phyloP scores from a whole-genome alignment of 208 protist species.

The Leishmania braziliensis region DNA sequence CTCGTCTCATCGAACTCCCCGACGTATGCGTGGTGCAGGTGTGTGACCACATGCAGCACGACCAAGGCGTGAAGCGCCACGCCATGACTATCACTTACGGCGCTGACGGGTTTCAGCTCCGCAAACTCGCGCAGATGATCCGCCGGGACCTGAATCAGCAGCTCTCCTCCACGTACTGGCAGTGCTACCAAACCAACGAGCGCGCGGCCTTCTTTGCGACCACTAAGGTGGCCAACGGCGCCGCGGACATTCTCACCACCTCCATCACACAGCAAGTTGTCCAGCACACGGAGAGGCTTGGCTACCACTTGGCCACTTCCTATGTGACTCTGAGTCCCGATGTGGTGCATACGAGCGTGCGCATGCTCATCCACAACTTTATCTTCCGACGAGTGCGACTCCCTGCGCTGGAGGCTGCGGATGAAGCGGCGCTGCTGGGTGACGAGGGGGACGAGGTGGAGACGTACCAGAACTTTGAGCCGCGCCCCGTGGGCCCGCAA shows the following conservation, averaged over 20 bases:
- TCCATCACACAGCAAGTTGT: conserved; percentile 85
- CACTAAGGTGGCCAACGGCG: conserved; percentile 86
- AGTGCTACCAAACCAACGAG: conserved; percentile 89
- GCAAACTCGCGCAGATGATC: conserved; percentile 67
- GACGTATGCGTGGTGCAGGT: conserved; percentile 89
- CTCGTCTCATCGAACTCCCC: conserved; percentile 39
- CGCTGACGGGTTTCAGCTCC: conserved; percentile 81
- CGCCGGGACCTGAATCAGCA: conserved; percentile 72
- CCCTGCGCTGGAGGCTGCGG: conserved; percentile 50
- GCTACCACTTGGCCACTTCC: conserved; percentile 74
- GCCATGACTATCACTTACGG: conserved; percentile 89
- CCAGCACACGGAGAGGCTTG: conserved; percentile 78
- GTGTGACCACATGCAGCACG: conserved; percentile 86
- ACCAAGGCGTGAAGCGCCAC: conserved; percentile 88
- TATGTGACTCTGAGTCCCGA: conserved; percentile 88
- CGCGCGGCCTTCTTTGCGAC: conserved; percentile 87
- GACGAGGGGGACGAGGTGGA: conserved; percentile 61
- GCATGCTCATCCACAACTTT: conserved; percentile 87
- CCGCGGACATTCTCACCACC: conserved; percentile 83
- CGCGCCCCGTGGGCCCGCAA: conserved; percentile 61
- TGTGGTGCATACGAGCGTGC: conserved; percentile 86
- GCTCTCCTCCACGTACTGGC: conserved; percentile 89
- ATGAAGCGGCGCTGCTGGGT: conserved; percentile 49
- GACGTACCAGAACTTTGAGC: conserved; percentile 71
- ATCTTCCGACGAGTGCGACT: conserved; percentile 73